phyloP scores from a whole-genome alignment of 495 filamentous ascomycete species.

The Copromyces sp. region DNA sequence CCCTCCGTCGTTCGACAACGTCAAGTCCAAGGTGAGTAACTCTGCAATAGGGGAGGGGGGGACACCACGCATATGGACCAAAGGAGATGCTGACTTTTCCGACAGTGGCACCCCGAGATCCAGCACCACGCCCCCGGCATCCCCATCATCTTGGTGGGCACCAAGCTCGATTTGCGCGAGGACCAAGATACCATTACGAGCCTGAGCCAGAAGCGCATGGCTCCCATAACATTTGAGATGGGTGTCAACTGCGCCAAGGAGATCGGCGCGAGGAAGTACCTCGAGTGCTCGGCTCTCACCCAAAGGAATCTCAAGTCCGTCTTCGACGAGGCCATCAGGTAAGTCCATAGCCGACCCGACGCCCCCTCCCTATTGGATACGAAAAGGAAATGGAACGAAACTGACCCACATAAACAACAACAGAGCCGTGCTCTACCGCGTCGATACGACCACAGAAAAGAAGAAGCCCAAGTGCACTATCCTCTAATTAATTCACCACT shows the following conservation, averaged over 20 bases:
- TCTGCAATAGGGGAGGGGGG: background rate
- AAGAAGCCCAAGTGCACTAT: slow-evolving; percentile 65
- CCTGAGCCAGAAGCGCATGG: slow-evolving; percentile 78
- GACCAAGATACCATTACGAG: slow-evolving; percentile 69
- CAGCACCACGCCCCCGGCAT: slow-evolving; percentile 92
- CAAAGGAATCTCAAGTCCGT: slow-evolving; percentile 95
- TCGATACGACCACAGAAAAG: slow-evolving; percentile 51
- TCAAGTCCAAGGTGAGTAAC: slow-evolving; percentile 74
- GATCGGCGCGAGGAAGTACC: slow-evolving; percentile 86
- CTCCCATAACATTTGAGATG: slow-evolving; percentile 82
- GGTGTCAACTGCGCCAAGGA: slow-evolving; percentile 79
- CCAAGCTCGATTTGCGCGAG: slow-evolving; percentile 92
- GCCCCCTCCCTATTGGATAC: background rate
- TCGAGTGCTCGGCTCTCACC: slow-evolving; percentile 96
- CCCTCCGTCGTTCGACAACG: slow-evolving; percentile 95
- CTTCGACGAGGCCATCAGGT: slow-evolving; percentile 97
- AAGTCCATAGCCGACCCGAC: slow-evolving; percentile 8
- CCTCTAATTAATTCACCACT: slow-evolving; percentile 38
- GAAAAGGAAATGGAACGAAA: slow-evolving; percentile 11
- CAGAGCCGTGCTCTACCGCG: slow-evolving; percentile 77
- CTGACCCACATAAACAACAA: background rate
- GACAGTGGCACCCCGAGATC: slow-evolving; percentile 91
- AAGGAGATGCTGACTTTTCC: slow-evolving; percentile 6
- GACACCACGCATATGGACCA: background rate
- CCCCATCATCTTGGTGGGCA: slow-evolving; percentile 94